These are phyloP conservation scores for Ambispora gerdemannii DNA, from an alignment of 192 early-diverging fungal genomes.

Conservation along the genomic window DNA sequence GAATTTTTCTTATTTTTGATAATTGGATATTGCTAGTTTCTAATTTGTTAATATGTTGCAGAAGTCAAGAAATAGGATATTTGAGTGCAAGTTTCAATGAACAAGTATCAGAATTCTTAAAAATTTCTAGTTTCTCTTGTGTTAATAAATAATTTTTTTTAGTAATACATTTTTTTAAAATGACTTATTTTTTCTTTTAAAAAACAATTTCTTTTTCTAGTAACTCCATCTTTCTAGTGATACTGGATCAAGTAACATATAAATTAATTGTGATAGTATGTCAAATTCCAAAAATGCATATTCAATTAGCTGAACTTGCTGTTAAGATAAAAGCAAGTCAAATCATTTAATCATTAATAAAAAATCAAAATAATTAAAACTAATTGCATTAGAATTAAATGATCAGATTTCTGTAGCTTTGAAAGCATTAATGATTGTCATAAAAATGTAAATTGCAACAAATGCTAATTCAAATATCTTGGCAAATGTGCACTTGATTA, in stretches of 20 bases:
- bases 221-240: too few relatives aligned
- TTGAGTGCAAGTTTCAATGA: background rate
- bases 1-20: background rate
- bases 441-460: background rate
- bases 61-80: background rate
- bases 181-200: too few relatives aligned
- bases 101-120: too few relatives aligned
- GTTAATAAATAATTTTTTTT: background rate
- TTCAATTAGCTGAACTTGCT: background rate
- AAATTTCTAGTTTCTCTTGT: constrained; percentile 1
- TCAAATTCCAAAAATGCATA: background rate
- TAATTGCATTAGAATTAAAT: background rate
- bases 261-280: background rate
- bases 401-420: constrained; percentile 1
- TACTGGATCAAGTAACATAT: too few relatives aligned
- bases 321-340: background rate
- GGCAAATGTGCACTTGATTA: background rate
- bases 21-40: too few relatives aligned
- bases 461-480: background rate
- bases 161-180: background rate
- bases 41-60: background rate
- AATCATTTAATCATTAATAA: background rate
- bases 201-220: too few relatives aligned
- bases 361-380: background rate
- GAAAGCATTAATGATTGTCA: background rate